phyloP scores from a whole-genome alignment of 208 protist genomes.

The Leishmania amazonensis region DNA sequence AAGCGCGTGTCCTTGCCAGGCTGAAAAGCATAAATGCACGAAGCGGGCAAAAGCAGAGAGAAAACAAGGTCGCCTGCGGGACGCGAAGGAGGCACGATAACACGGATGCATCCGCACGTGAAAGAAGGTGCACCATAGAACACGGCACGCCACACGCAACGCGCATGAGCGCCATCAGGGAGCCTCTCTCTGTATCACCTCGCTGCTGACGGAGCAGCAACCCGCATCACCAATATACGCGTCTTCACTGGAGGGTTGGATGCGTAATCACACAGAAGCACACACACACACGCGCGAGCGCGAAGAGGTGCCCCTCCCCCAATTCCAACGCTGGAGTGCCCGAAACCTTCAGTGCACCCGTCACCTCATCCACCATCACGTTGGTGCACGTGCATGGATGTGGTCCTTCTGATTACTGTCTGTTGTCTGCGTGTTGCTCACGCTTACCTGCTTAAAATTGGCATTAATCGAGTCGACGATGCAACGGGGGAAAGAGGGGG shows the following conservation, averaged over 20 bases:
- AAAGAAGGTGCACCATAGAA: neutral
- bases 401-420: neutral
- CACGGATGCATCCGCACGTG: neutral
- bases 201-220: neutral
- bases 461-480: neutral
- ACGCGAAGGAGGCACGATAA: neutral
- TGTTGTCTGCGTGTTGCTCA: neutral
- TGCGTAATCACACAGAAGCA: neutral
- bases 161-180: neutral
- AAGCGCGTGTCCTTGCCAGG: neutral
- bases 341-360: neutral
- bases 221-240: neutral
- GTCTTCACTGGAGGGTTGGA: neutral
- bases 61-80: neutral
- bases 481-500: neutral
- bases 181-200: neutral
- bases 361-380: neutral
- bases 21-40: neutral
- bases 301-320: neutral
- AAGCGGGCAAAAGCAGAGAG: neutral
- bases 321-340: neutral
- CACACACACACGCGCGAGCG: neutral
- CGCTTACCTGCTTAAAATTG: neutral
- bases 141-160: neutral
- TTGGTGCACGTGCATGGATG: neutral